phyloP scores from a whole-genome alignment of 257 asterid genomes.

The Verbena officinalis region DNA sequence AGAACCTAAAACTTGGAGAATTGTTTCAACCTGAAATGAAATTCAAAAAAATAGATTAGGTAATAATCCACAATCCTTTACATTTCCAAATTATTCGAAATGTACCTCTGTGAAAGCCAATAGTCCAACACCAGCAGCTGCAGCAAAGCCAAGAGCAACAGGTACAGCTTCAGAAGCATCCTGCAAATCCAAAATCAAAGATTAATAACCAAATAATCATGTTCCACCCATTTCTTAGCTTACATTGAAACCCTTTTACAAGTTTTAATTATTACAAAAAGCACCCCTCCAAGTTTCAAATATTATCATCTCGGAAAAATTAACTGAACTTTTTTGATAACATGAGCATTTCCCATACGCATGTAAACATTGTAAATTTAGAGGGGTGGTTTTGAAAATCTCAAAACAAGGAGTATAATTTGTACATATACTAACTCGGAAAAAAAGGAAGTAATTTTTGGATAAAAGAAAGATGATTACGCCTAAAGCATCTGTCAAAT shows the following conservation, averaged over 20 bases:
- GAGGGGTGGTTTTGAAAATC: no score
- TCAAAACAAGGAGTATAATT: no score
- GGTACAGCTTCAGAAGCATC: slow-evolving; percentile 58
- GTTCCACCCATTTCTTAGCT: background rate
- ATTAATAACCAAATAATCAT: background rate
- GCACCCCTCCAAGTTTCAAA: no score
- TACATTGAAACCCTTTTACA: background rate
- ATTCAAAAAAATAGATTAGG: slow-evolving; percentile 15
- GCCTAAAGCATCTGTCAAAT: slow-evolving; percentile 39
- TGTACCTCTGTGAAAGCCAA: slow-evolving; percentile 82
- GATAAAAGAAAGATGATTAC: slow-evolving; percentile 22
- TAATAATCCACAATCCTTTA: background rate
- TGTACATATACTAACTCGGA: no score
- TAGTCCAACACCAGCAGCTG: slow-evolving; percentile 77
- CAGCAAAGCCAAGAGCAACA: slow-evolving; percentile 67
- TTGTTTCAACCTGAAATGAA: slow-evolving; percentile 81
- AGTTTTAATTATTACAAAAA: no score
- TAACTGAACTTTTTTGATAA: no score
- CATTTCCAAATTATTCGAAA: background rate
- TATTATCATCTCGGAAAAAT: no score
- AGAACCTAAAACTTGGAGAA: slow-evolving; percentile 88
- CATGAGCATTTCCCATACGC: no score
- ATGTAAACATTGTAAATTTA: no score
- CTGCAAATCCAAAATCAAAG: slow-evolving; percentile 41
- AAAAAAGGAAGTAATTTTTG: no score